These are phyloP conservation scores for Colletotrichum sansevieriae DNA, from an alignment of 2,329 filamentous ascomycete species.

Conservation along the genomic window DNA sequence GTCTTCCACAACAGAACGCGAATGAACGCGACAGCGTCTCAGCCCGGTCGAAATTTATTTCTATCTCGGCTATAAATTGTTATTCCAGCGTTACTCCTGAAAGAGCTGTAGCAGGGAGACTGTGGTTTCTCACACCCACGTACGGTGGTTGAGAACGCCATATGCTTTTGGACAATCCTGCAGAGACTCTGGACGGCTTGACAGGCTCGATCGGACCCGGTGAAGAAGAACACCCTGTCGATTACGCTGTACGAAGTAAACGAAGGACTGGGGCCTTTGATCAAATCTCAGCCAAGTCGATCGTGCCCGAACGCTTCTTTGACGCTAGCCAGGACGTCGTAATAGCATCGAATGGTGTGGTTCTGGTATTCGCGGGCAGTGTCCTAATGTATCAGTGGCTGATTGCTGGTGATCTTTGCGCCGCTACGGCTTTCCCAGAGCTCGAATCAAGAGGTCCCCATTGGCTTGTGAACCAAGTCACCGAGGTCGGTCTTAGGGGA, in stretches of 20 bases:
- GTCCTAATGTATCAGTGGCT: constrained; percentile 1
- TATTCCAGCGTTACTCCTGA: neutral
- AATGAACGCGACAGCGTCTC: neutral
- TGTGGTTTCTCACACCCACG: neutral
- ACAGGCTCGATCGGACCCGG: neutral
- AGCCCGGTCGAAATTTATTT: neutral
- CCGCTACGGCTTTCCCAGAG: neutral
- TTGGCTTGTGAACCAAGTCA: neutral
- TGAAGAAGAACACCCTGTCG: neutral
- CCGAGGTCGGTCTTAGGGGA: neutral
- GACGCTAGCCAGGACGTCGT: constrained; percentile 10
- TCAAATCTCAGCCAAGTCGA: neutral
- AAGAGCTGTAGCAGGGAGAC: neutral
- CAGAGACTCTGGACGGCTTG: constrained; percentile 2
- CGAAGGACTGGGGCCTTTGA: neutral
- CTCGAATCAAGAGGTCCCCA: neutral
- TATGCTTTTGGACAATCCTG: neutral
- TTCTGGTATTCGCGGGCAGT: neutral
- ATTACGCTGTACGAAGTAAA: no score
- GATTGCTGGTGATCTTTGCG: neutral
- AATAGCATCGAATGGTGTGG: constrained; percentile 10
- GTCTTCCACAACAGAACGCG: neutral
- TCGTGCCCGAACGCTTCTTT: constrained; percentile 9
- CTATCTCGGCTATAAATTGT: neutral
- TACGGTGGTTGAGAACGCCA: neutral